Evolutionary conservation across 1,139 yeast species (phyloP).

Genomic region (Eremothecium coryli): DNA sequence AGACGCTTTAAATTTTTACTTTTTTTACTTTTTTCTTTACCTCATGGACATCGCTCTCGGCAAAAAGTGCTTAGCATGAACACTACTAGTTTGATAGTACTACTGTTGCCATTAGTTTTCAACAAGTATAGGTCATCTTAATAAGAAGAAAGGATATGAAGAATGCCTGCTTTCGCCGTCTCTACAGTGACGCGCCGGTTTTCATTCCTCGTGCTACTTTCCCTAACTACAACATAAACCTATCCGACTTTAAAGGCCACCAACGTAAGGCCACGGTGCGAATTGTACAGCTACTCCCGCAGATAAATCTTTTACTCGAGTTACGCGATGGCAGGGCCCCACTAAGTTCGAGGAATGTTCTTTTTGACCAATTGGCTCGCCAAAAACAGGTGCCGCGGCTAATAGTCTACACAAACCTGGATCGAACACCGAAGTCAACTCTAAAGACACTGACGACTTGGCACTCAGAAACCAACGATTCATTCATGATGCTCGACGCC

Average conservation of each 20-base stretch:
- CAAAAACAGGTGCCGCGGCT: constrained; percentile 14
- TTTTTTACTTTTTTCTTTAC: too few species aligned
- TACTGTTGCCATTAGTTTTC: too few species aligned
- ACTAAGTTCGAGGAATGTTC: constrained; percentile 65
- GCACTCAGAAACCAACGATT: constrained; percentile 43
- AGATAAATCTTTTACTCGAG: constrained; percentile 72
- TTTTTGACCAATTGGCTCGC: constrained; percentile 57
- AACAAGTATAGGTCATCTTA: too few species aligned
- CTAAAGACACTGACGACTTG: constrained; percentile 17
- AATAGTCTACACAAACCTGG: constrained; percentile 29
- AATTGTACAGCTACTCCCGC: constrained; percentile 66
- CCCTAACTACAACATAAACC: constrained; percentile 60
- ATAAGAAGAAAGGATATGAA: too few species aligned
- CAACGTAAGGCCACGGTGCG: constrained; percentile 71
- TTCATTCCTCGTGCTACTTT: constrained; percentile 39
- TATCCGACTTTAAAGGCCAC: constrained; percentile 85
- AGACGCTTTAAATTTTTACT: too few species aligned
- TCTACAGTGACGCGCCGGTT: too few species aligned
- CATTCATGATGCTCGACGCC: constrained; percentile 54
- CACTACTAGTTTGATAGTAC: too few species aligned
- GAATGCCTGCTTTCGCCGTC: too few species aligned
- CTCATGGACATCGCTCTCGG: too few species aligned
- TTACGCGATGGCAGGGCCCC: constrained; percentile 89
- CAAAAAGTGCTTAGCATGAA: too few species aligned
- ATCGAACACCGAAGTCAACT: constrained; percentile 13